Evolutionary conservation across 805 yeast species (phyloP), one percentile per base, ranked within the genome.

Genomic region (Starmerella stellata): DNA sequence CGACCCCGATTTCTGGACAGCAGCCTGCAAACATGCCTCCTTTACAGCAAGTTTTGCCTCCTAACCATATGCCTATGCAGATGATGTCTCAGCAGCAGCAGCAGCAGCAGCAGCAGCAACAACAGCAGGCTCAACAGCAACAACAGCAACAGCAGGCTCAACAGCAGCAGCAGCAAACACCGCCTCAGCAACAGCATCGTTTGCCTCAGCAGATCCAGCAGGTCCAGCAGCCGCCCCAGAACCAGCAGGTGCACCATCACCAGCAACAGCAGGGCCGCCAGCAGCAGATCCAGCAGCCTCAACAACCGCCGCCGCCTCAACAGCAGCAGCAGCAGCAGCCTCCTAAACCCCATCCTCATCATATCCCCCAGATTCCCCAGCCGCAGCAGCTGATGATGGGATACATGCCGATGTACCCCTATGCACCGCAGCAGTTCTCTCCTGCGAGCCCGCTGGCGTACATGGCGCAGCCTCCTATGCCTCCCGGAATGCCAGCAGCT

Each of bases 281-380:
- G 11, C 37, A 37, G 35, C 34, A 29, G 7, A 35, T 21, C 17
- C 27, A 16, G 4, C 37, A 15, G 17, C 20, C 35, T 18, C 21
- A 34, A 31, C 52, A 40, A 39, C 48, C 40, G 36, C 52, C 50
- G 38, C 60, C 54, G 43, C 36, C 39, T 9, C 51, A 37, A 43
- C 47, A 38, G 42, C 43, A 32, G 25, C 46, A 38, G 20, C 45
- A 20, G 1, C 48, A 37, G 33, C 44, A 25, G 4, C 40, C 36
- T 19, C 38, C 25, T 19, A 35, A 21, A 9, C 39, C 31, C 17
- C 20, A 21, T 37, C 43, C 34, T 13, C 41, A 34, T 13, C 45
- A 38, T 37, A 35, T 20, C 15, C 29, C 32, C 34, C 46, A 35
- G 38, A 29, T 20, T 13, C 44, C 36, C 15, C 43, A 38, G 31